Base-by-base conservation (phyloP, 805 yeast species). In the Ogataea zsoltii region DNA sequence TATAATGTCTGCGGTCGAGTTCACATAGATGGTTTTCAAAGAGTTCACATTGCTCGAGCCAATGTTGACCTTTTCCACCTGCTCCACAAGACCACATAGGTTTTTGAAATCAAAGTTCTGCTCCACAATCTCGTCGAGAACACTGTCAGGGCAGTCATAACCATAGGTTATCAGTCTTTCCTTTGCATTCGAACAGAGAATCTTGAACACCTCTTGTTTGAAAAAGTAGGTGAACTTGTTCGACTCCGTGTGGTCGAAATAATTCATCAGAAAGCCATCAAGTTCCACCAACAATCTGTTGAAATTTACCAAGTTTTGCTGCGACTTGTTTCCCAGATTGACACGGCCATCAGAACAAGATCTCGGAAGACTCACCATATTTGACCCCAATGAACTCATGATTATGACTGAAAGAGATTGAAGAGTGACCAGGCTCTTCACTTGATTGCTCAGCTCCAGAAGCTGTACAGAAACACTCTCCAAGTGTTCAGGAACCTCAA, bases 401-500 rank as follows among this genome's bases (percentile, higher is more conserved):
- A 56, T 28, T 4, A 56, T 52, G 12, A 52, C 40, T 1, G 48
- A 23, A 10, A 56, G 29, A 12, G 58, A 48, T 36, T 56, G 60
- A 15, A 53, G 25, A 2, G 56, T 31, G 6, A 51, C 43, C 32
- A 51, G 18, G 11, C 46, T 23, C 11, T 47, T 43, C 2, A 50
- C 48, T 25, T 38, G 42, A 15, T 39, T 46, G 34, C 48, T 39
- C 35, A 56, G 30, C 10, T 50, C 52, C 38, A 44, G 5, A 4
- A 54, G 11, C 41, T 50, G 56, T 6, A 47, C 46, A 11, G 50
- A 45, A 14, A 54, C 45, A 7, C 45, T 45, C n/a, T 51, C 54
- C 30, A 56, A 43, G 12, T 45, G 49, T 38, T 56, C 60, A 3
- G 60, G 60, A 26, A 52, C 42, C 21, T 52, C 56, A 30, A 46